Conservation (phyloP, 1,139 yeast genomes). For the Pichiaceae sp. region DNA sequence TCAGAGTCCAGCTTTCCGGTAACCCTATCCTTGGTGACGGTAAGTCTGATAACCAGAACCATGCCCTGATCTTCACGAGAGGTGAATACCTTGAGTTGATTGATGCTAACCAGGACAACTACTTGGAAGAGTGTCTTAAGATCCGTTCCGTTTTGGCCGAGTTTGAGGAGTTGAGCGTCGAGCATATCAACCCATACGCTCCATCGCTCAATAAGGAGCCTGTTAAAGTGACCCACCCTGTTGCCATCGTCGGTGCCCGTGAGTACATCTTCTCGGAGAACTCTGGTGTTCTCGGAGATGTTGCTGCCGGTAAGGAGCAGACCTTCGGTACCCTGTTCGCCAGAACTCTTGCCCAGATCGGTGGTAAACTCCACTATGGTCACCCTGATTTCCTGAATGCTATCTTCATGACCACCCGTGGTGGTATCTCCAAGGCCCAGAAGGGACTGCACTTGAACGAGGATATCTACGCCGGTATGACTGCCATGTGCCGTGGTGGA, state of each 20-base stretch:
- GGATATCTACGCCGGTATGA: conserved; percentile 99
- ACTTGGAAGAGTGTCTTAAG: conserved; percentile 96
- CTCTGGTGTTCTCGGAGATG: conserved; percentile 98
- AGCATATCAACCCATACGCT: conserved; percentile 76
- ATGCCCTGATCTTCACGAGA: conserved; percentile 92
- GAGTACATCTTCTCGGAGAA: conserved; percentile 98
- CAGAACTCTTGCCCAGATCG: conserved; percentile 95
- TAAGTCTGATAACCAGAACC: conserved; percentile 98
- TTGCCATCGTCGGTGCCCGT: conserved; percentile 98
- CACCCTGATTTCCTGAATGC: conserved; percentile 98
- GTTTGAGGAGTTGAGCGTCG: conserved; percentile 90
- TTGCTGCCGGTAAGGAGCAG: conserved; percentile 99
- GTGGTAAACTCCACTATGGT: conserved; percentile 98
- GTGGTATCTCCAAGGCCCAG: conserved; percentile 99
- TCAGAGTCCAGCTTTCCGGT: conserved; percentile 96
- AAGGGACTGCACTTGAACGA: conserved; percentile 97
- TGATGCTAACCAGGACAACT: conserved; percentile 98
- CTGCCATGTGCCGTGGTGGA: conserved; percentile 95
- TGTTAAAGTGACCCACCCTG: conserved; percentile 51
- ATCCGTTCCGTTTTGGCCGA: conserved; percentile 96
- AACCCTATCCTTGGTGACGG: conserved; percentile 99
- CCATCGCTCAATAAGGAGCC: conserved; percentile 42
- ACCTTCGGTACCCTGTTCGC: conserved; percentile 98
- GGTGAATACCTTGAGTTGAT: conserved; percentile 97
- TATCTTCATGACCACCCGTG: conserved; percentile 93